Conservation (phyloP, 2,329 filamentous ascomycete genomes). For the Penicillium decumbens region DNA sequence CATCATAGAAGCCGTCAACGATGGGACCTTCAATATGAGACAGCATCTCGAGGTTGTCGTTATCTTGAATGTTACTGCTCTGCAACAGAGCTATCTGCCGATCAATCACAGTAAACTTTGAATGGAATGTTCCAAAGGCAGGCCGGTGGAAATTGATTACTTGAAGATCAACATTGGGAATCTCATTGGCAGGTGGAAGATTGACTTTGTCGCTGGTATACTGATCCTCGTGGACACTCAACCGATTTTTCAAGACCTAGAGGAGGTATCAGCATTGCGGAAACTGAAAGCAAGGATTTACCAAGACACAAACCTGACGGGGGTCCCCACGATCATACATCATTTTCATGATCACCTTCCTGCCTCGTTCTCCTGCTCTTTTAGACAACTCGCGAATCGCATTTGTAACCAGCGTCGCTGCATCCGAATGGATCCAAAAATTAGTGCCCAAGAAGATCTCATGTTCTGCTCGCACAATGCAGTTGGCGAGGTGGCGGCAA, state of each 20-base stretch:
- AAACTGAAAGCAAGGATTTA: background rate
- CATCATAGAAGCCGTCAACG: conserved; percentile 71
- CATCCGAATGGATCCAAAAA: conserved; percentile 67
- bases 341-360: conserved; percentile 63
- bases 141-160: conserved; percentile 69
- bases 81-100: conserved; percentile 65
- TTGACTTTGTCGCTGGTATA: conserved; percentile 57
- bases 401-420: conserved; percentile 63
- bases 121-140: conserved; percentile 68
- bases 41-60: conserved; percentile 79
- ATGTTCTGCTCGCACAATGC: conserved; percentile 66
- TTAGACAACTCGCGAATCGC: conserved; percentile 65
- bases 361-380: conserved; percentile 55
- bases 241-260: conserved; percentile 58
- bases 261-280: background rate
- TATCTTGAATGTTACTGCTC: conserved; percentile 73
- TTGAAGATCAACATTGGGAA: conserved; percentile 66
- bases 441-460: conserved; percentile 73
- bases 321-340: conserved; percentile 68
- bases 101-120: conserved; percentile 74
- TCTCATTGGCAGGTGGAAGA: conserved; percentile 59
- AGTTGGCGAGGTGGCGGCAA: conserved; percentile 68
- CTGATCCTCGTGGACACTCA: conserved; percentile 53
- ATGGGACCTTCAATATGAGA: conserved; percentile 69
- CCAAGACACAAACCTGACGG: conserved; percentile 48